phyloP scores from a whole-genome alignment of 2,329 filamentous ascomycete species.

The Tolypocladium tundrense region DNA sequence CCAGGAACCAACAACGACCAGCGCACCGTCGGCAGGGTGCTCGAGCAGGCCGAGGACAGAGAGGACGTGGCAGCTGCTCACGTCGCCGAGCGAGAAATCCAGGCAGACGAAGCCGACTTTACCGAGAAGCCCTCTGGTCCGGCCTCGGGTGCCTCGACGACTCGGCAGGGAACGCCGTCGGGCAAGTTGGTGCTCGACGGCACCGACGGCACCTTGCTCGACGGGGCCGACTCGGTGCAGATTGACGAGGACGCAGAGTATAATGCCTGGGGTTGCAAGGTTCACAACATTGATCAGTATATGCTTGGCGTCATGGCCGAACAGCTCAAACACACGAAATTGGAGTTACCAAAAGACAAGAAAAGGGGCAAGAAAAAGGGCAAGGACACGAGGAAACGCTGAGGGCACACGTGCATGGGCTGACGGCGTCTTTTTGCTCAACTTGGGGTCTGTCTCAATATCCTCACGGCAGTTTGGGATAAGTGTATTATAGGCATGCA shows the following conservation, averaged over 20 bases:
- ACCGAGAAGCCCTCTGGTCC: slow-evolving; percentile 48
- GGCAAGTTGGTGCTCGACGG: slow-evolving; percentile 22
- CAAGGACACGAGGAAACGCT: slow-evolving; percentile 44
- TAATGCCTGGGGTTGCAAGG: slow-evolving; percentile 48
- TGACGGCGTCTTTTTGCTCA: not conserved
- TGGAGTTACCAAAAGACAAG: slow-evolving; percentile 55
- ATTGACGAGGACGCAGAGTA: slow-evolving; percentile 33
- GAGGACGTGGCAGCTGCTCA: slow-evolving; percentile 87
- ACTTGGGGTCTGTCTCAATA: not conserved
- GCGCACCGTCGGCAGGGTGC: slow-evolving; percentile 55
- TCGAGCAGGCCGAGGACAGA: slow-evolving; percentile 84
- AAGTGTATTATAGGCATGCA: not conserved
- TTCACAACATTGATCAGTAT: slow-evolving; percentile 62
- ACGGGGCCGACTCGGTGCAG: slow-evolving; percentile 21
- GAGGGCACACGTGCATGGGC: not conserved
- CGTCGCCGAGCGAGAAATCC: slow-evolving; percentile 78
- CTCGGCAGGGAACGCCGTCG: slow-evolving; percentile 41
- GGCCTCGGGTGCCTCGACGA: slow-evolving; percentile 38
- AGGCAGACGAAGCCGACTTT: slow-evolving; percentile 79
- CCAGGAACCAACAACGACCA: slow-evolving; percentile 51
- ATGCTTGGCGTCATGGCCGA: slow-evolving; percentile 61
- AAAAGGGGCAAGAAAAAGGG: slow-evolving; percentile 47
- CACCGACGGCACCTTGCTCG: slow-evolving; percentile 17
- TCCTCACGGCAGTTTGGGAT: not conserved
- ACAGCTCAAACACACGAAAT: slow-evolving; percentile 45